Evolutionary conservation across 2,329 filamentous ascomycete genomes (phyloP), one percentile per base, ranked within the genome.

Genomic region (Fusarium sublunatum): DNA sequence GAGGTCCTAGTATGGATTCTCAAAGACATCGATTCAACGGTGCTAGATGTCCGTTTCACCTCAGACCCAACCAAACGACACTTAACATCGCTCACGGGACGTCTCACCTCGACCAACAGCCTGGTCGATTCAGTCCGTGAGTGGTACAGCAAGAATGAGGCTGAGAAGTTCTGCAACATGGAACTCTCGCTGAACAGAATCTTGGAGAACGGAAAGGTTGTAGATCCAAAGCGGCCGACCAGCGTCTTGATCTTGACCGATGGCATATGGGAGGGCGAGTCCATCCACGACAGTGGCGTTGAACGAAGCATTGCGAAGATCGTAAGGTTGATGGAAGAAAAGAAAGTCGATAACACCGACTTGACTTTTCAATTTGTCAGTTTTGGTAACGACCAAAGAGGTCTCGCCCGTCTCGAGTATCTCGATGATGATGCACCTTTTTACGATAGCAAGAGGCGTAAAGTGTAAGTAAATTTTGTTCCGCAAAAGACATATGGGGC

Each of bases 301-400:
- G 53, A 53, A 6, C 32, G 15, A 2, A 61, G 26, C 4, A 54
- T 65, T 28, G 5, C 29, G 5, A 48, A n/a, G 4, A 22, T 61
- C 2, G 34, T 61, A 2, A 40, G 4, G 1, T 39, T 11, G 2
- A 64, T 61, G 56, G 19, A 38, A 1, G 4, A 36, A 0, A 52
- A 24, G 3, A 12, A 26, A 0, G 28, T 64, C 7, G 22, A 13
- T 0, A 39, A 49, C 4, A 61, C 61, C 0, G 32, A 29, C 1
- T 55, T 65, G 2, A 28, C 31, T 3, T 54, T 65, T 3, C 62
- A 65, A 9, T 65, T 65, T 12, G 46, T 65, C 8, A 64, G 56
- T 6, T 65, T 64, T 13, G 62, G 61, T 1, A 32, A 58, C 3
- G 31, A 61, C 19, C 22, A n/a, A 8, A n/a, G 29, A 22, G 61